Base-by-base conservation (phyloP, 306 rosid species). In the Clitoria ternatea region DNA sequence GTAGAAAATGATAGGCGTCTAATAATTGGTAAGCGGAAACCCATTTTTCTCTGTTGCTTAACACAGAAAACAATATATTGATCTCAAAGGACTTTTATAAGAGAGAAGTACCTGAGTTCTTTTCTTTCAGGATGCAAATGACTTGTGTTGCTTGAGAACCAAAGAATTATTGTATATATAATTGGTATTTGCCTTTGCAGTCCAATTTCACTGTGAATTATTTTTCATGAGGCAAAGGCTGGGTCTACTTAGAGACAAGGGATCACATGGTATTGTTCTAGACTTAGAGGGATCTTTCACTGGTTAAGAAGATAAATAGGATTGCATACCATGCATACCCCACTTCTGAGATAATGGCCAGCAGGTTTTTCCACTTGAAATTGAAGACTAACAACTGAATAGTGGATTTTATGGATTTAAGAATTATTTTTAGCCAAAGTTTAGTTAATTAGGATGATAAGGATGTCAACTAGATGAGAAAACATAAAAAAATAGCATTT, bases 191-290 rank as follows among this genome's bases (percentile, higher is more conserved):
- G 6, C 19, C 5, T 3, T 11, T 15, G 33, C 1, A 52, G 15
- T 55, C 6, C 47, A 5, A 69, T 10, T 23, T 8, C 2, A 30
- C 4, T 27, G 0, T 7, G 23, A n/a, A 44, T 22, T 18, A 24
- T 47, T 70, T 43, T 26, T 71, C n/a, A n/a, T n/a, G n/a, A n/a
- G n/a, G n/a, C n/a, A n/a, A 24, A 23, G 12, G 6, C 6, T 5
- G 36, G 36, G 36, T 32, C 36, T 1, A 32, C 36, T 32, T 44
- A 45, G 3, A 1, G 1, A 1, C 11, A 1, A 12, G 14, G 23
- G 39, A 18, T 40, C 83, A 70, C 80, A 33, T 67, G 81, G 59
- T 59, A 13, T 61, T 59, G 77, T 78, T n/a, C n/a, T n/a, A n/a
- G n/a, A n/a, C 53, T 47, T 20, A 32, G 6, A 60, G 47, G 19